These are phyloP conservation scores for Carex cristatella DNA, from an alignment of 176 grass and related monocot species.

Conservation along the genomic window DNA sequence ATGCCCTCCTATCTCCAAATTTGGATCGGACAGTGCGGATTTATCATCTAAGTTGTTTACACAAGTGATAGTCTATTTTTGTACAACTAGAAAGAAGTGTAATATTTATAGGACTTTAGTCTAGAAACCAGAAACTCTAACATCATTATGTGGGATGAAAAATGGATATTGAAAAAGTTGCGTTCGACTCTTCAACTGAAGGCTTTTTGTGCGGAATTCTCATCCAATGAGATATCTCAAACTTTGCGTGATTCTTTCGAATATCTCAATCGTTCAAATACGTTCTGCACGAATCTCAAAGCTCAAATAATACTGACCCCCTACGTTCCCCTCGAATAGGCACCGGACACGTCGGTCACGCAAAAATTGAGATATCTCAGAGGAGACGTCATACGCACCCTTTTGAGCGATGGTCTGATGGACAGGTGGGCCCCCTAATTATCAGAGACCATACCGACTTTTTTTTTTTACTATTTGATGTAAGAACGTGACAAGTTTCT, in stretches of 20 bases:
- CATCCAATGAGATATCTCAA: too few species aligned
- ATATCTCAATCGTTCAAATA: too few species aligned
- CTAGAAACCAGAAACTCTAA: not conserved
- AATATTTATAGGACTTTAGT: not conserved
- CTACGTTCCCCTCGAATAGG: too few species aligned
- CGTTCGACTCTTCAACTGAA: not conserved
- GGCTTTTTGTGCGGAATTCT: not conserved
- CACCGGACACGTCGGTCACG: too few species aligned
- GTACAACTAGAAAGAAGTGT: not conserved
- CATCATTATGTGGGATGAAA: not conserved
- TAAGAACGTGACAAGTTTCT: not conserved
- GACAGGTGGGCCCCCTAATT: not conserved
- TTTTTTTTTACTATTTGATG: not conserved
- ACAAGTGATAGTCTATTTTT: not conserved
- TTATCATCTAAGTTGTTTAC: not conserved
- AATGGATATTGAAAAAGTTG: not conserved
- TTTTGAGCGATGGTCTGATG: not conserved
- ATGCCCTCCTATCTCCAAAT: too few species aligned
- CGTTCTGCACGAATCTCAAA: too few species aligned
- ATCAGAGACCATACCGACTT: not conserved
- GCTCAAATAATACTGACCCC: too few species aligned
- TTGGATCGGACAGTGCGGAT: too few species aligned
- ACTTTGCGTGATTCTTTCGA: too few species aligned
- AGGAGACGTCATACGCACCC: too few species aligned
- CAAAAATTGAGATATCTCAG: too few species aligned